Evolutionary conservation across 2,329 filamentous ascomycete genomes (phyloP), one percentile per base, ranked within the genome.

Genomic region (Phaeosphaeriaceae sp.): DNA sequence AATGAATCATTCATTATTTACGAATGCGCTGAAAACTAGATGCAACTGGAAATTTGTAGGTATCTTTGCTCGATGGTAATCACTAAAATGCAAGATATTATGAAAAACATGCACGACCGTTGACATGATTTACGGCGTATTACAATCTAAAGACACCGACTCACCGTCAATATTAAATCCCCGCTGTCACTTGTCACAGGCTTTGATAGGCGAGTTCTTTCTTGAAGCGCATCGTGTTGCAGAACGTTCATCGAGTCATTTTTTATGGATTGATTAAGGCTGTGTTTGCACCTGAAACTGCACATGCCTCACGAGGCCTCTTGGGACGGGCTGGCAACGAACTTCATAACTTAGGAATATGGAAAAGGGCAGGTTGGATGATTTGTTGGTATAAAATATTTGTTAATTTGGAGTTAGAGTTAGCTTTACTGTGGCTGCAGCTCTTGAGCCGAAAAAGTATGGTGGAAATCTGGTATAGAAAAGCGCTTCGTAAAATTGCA

Each of bases 211-310:
- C 23, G 36, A 13, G 42, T n/a, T 3, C n/a, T 42, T 42, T 39
- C 17, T 17, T 49, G 46, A 49, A 34, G 46, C 46, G 34, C 36
- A 44, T 44, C 29, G 30, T 34, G 46, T 49, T 20, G 15, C 26
- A 39, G 34, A 21, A 15, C 16, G 12, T 23, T 2, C 11, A 7
- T 17, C 6, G 38, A 16, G n/a, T 20, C 16, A 16, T 37, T 21
- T 30, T 34, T 17, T 35, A 15, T 41, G 17, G 12, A 20, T 34
- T 15, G 35, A 15, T 21, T 20, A 28, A 17, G 18, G 15, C 21
- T 29, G 13, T 21, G 18, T 17, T 7, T 13, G 3, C 13, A 40
- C 17, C 16, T 49, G 46, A 49, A 49, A 49, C 46, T 18, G 20
- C 6, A 12, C 16, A 2, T 44, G 46, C 46, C 30, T 35, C 45